Conservation (phyloP, 169 alveolate genomes). For the Babesia sp. region DNA sequence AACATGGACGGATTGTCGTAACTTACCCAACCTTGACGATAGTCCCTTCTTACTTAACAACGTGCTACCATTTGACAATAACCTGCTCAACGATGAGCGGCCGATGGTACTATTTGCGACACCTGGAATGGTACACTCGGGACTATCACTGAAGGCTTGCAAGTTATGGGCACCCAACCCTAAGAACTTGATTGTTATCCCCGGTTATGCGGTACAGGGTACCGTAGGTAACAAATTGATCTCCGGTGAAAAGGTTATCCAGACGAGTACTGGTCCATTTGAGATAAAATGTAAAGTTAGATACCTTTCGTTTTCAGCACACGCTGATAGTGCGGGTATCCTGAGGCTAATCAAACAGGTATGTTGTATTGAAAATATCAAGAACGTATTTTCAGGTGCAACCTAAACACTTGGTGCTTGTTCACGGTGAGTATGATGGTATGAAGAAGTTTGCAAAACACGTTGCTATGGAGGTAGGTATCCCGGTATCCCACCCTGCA, state of each 20-base stretch:
- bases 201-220: conserved; percentile 98
- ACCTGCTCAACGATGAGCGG: conserved; percentile 85
- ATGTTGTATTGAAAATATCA: conserved; percentile 19
- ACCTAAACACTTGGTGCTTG: conserved; percentile 91
- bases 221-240: conserved; percentile 94
- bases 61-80: conserved; percentile 89
- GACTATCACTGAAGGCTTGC: conserved; percentile 92
- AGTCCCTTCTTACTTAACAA: conserved; percentile 91
- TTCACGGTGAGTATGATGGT: conserved; percentile 97
- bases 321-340: conserved; percentile 97
- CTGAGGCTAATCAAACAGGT: conserved; percentile 84
- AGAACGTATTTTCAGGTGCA: conserved; percentile 61
- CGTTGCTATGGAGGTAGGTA: conserved; percentile 37
- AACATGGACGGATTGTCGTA: conserved; percentile 91
- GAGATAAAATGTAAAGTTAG: conserved; percentile 91
- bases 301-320: conserved; percentile 97
- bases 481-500: conserved; percentile 62
- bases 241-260: conserved; percentile 68
- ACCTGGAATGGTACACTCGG: conserved; percentile 99
- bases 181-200: conserved; percentile 93
- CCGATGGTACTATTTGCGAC: conserved; percentile 99
- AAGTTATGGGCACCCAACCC: conserved; percentile 94
- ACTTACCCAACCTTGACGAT: conserved; percentile 78
- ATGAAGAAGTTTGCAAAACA: conserved; percentile 88
- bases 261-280: conserved; percentile 61